These are phyloP conservation scores for Suillus plorans DNA, from an alignment of 768 basidiomycete species.

Conservation along the genomic window DNA sequence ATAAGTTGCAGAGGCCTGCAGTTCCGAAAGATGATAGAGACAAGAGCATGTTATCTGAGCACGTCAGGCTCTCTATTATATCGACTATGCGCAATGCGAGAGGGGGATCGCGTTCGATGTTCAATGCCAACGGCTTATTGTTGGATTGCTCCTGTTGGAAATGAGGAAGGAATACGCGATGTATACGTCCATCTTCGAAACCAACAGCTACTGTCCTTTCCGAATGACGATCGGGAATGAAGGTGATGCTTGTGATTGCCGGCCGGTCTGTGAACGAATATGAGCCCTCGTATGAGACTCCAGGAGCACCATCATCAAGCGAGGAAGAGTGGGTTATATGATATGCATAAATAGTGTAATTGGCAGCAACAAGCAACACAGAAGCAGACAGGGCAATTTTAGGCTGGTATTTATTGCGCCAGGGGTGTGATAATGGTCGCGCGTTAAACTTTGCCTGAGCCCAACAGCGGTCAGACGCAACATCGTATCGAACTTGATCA, in stretches of 20 bases:
- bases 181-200: constrained; percentile 58
- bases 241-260: constrained; percentile 57
- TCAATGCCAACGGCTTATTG: constrained; percentile 15
- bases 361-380: constrained; percentile 62
- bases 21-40: constrained; percentile 59
- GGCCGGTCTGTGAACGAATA: constrained; percentile 39
- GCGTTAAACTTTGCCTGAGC: constrained; percentile 50
- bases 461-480: constrained; percentile 58
- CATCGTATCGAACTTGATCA: constrained; percentile 48
- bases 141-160: constrained; percentile 6
- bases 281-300: constrained; percentile 42
- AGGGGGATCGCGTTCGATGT: constrained; percentile 21
- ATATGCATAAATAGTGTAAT: constrained; percentile 57
- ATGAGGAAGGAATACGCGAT: constrained; percentile 41
- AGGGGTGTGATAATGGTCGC: constrained; percentile 60
- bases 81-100: constrained; percentile 41
- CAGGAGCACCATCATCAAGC: constrained; percentile 9
- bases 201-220: constrained; percentile 52
- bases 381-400: constrained; percentile 53
- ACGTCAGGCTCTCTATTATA: constrained; percentile 56
- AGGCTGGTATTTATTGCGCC: constrained; percentile 58
- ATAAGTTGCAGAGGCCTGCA: constrained; percentile 39
- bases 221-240: constrained; percentile 43
- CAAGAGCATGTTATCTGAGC: constrained; percentile 44
- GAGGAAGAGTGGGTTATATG: constrained; percentile 34